These are phyloP conservation scores for Fusarium musae DNA, from an alignment of 2,329 filamentous ascomycete genomes.

Conservation along the genomic window DNA sequence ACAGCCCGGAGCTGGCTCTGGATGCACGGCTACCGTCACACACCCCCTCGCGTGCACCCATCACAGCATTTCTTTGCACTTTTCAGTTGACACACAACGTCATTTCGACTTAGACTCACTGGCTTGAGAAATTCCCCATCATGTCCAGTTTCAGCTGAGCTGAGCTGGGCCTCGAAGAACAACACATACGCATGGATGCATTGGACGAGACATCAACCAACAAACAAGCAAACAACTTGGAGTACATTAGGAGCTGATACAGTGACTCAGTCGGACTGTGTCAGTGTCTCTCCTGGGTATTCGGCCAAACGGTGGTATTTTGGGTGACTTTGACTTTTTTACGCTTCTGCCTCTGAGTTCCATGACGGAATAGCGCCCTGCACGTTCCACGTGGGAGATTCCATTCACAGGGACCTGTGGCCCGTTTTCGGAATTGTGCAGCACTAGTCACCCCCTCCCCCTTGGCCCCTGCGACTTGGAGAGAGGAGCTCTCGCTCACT, in stretches of 20 bases:
- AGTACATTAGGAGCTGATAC: not conserved
- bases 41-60: slow-evolving; percentile 35
- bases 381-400: slow-evolving; percentile 48
- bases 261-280: slow-evolving; percentile 23
- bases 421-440: slow-evolving; percentile 44
- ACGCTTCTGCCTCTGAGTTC: slow-evolving; percentile 19
- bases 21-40: slow-evolving; percentile 35
- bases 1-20: slow-evolving; percentile 41
- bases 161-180: slow-evolving; percentile 26
- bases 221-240: not conserved
- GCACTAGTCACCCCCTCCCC: slow-evolving; percentile 37
- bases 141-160: slow-evolving; percentile 1
- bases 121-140: slow-evolving; percentile 16
- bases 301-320: slow-evolving; percentile 39
- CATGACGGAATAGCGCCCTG: slow-evolving; percentile 44
- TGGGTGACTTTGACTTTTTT: slow-evolving; percentile 38
- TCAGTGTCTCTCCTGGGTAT: slow-evolving; percentile 15
- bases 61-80: slow-evolving; percentile 2
- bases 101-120: slow-evolving; percentile 23
- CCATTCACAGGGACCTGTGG: slow-evolving; percentile 32
- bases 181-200: slow-evolving; percentile 8
- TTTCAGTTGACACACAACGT: slow-evolving; percentile 18
- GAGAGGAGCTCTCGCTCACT: slow-evolving; percentile 10
- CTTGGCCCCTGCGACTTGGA: not conserved
- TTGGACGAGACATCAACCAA: not conserved